Base-by-base conservation (phyloP, 768 basidiomycete genomes). In the Suillus placidus region DNA sequence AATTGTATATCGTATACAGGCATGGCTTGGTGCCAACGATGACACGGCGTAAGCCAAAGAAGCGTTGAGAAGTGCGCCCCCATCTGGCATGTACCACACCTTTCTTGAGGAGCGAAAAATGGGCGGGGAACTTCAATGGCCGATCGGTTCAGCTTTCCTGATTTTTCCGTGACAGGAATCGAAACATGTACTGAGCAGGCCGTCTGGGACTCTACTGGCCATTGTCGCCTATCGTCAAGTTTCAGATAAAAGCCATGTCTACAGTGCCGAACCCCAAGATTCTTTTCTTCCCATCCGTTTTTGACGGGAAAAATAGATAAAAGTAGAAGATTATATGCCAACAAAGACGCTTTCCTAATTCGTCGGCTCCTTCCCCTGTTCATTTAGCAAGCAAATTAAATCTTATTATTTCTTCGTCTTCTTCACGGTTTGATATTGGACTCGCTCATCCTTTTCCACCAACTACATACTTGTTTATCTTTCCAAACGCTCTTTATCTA, bases 301-400 rank as follows among this genome's bases (percentile, higher is more conserved):
- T 16, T 38, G 37, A 57, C 56, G 56, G 56, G 18, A 6, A n/a
- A 26, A 26, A 16, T 30, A 12, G 16, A 26, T 18, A 26, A 14
- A 58, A 38, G 23, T 58, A 40, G 57, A 58, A 40, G 26, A 2
- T 35, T 55, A 1, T 55, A 3, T 35, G 1, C 34, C 34, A 35
- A 35, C 54, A 35, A 34, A 55, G 54, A 55, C 34, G 6, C 34
- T 35, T 55, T 34, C 54, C 54, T 55, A 35, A 55, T 55, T 55
- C 34, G 54, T 55, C 32, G 34, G 20, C 20, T 55, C 54, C 51
- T 35, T 55, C 57, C 57, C 57, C 57, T 58, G 57, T 58, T 58
- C 37, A 38, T 58, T 60, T 55, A 12, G 20, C 54, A 13, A n/a
- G 30, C 18, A 60, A 60, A 60, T 60, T 42, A 60, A 60, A 60